phyloP scores from a whole-genome alignment of 1,139 yeast genomes.

The Taphrina populina region DNA sequence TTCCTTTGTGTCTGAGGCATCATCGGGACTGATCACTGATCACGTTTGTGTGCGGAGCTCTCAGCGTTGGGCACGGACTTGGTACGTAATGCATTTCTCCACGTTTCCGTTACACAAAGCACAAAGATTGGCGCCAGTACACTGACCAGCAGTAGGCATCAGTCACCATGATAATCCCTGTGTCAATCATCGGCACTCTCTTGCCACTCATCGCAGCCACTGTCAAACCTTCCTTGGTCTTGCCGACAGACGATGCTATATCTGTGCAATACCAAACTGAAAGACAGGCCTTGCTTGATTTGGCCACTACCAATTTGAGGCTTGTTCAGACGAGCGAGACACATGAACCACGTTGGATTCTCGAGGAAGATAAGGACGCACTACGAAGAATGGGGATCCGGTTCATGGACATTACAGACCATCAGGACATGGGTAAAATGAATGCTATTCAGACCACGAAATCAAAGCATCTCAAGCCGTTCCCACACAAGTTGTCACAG shows the following conservation, averaged over 20 bases:
- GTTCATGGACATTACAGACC: slow-evolving; percentile 70
- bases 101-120: no score
- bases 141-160: neutral
- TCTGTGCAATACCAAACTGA: slow-evolving; percentile 1
- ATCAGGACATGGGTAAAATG: slow-evolving; percentile 40
- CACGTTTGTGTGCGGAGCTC: no score
- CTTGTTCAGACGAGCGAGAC: slow-evolving; percentile 8
- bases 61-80: no score
- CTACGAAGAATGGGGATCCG: slow-evolving; percentile 56
- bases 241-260: neutral
- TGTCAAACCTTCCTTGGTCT: neutral
- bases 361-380: slow-evolving; percentile 58
- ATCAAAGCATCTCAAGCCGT: slow-evolving; percentile 41
- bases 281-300: slow-evolving; percentile 1
- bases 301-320: slow-evolving; percentile 14
- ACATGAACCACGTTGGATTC: slow-evolving; percentile 44
- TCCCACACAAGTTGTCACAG: slow-evolving; percentile 55
- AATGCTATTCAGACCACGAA: slow-evolving; percentile 39
- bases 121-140: no score
- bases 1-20: no score
- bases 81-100: no score
- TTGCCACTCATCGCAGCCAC: neutral
- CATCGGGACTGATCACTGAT: no score
- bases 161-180: neutral
- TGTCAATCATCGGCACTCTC: neutral